Base-by-base conservation (phyloP, 306 rosid species). In the Ormosia semicastrata region DNA sequence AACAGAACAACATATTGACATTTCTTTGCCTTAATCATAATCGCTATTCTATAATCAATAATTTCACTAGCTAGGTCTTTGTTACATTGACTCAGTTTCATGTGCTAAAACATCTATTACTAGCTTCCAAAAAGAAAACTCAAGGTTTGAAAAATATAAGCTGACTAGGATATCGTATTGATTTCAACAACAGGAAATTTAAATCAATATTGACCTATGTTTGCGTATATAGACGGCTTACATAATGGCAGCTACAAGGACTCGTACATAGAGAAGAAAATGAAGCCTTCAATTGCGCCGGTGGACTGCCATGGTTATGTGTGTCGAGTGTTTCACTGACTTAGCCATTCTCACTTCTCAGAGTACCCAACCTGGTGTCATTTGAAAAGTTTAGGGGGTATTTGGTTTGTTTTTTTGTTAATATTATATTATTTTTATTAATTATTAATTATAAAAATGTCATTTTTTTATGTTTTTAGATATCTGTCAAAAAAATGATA, bases 251-350 rank as follows among this genome's bases (percentile, higher is more conserved):
- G 37, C 64, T 47, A 18, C 13, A 46, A 60, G 14, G 37, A 60
- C 74, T 57, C 14, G 58, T 14, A 29, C 5, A 17, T 17, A 3
- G 14, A 34, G 5, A 75, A 33, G 40, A 5, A 57, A 13, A n/a
- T 37, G 58, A 33, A 66, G 47, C 62, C 77, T 60, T 77, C 82
- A 81, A 64, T 52, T 62, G 73, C 77, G 80, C 73, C 62, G 58
- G 66, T 77, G 75, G 74, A 60, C 66, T 29, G 39, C 46, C 49
- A 40, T 4, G 46, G 33, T 8, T 32, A 33, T 5, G n/a, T 49
- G 54, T 41, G 30, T 34, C 24, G 24, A 24, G 24, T 59, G 11
- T 4, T 10, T 39, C 43, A 75, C n/a, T 29, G 49, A 66, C 60
- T 34, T 59, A 3, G 8, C 29, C 6, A 66, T 33, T 6, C 30